A percentile compares a stretch with the other conserved stretches of the same genome.
phyloP scores from a whole-genome alignment of 129 eudicot species.

The Silybum marianum region DNA sequence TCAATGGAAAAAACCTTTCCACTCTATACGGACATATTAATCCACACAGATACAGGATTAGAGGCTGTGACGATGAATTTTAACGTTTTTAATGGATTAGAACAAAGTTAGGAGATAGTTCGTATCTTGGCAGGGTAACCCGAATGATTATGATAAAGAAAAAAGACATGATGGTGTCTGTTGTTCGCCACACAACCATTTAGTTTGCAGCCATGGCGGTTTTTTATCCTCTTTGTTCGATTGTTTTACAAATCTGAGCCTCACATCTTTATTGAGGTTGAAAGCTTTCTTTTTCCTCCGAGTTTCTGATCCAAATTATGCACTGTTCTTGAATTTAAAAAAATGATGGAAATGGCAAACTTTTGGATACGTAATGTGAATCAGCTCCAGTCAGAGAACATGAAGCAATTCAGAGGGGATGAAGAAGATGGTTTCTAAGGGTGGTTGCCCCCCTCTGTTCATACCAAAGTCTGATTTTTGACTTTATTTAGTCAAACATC shows the following conservation, averaged over 20 bases:
- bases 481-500: conserved; percentile 10
- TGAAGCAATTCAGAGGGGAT: conserved; percentile 23
- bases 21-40: no score
- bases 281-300: neutral
- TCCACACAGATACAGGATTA: no score
- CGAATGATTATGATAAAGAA: neutral
- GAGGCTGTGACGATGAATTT: no score
- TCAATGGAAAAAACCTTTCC: no score
- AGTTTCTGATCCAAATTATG: neutral
- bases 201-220: no score
- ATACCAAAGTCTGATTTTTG: conserved; percentile 10
- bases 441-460: conserved; percentile 10
- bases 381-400: neutral
- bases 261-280: neutral
- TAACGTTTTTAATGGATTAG: no score
- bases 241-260: neutral
- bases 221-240: neutral
- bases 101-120: no score
- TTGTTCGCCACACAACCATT: neutral
- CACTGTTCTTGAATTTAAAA: neutral
- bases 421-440: neutral
- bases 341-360: no score
- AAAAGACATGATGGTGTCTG: neutral
- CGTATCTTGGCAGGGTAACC: no score
- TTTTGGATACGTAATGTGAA: neutral